Evolutionary conservation across 2,329 filamentous ascomycete genomes (phyloP).

Genomic region (Chaetomium sp.): DNA sequence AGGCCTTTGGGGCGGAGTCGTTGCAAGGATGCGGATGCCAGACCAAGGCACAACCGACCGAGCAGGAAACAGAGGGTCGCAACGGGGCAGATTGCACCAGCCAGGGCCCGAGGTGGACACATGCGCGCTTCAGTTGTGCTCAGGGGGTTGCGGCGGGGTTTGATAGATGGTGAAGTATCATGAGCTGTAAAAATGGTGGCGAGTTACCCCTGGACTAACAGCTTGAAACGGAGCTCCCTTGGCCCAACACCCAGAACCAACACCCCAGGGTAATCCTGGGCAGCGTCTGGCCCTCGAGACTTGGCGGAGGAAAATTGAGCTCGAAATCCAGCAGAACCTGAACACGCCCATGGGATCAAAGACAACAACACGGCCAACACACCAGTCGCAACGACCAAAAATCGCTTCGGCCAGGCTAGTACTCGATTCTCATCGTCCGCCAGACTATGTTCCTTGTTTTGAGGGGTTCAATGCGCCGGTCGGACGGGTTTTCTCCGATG

Average conservation of each 20-base stretch:
- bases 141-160: conserved; percentile 2
- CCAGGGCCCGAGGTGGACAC: conserved; percentile 14
- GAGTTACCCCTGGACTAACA: conserved; percentile 4
- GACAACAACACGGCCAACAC: background rate
- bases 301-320: background rate
- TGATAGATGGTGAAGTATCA: conserved; percentile 2
- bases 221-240: conserved; percentile 5
- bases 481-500: background rate
- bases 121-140: too few relatives aligned
- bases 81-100: conserved; percentile 21
- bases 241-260: background rate
- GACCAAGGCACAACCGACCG: conserved; percentile 7
- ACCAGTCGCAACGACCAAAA: background rate
- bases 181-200: background rate
- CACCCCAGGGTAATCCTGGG: too few relatives aligned
- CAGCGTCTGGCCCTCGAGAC: background rate
- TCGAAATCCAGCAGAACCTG: too few relatives aligned
- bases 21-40: conserved; percentile 20
- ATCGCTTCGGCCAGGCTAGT: background rate
- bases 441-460: background rate
- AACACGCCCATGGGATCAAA: background rate
- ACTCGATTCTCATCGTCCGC: background rate
- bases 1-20: conserved; percentile 22
- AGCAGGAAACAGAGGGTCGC: conserved; percentile 12
- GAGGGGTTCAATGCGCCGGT: background rate